Base-by-base conservation (phyloP, 768 basidiomycete genomes). In the Hebeloma cylindrosporum region DNA sequence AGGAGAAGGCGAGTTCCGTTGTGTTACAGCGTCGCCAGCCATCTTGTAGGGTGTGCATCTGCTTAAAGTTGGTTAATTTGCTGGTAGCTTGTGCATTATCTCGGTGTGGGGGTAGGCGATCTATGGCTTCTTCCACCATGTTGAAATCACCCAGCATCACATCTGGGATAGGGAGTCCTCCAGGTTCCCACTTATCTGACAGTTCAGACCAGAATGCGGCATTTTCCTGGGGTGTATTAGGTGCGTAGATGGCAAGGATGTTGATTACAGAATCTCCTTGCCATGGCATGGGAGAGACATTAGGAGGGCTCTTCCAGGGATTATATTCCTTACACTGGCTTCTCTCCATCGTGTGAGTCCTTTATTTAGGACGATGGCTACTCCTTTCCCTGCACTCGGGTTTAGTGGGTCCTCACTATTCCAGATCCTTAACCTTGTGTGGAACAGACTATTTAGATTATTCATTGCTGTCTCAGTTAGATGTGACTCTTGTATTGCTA, bases 81-180 rank as follows among this genome's bases (percentile, higher is more conserved):
- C 52, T 22, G 0, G 43, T 11, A 1, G 35, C 37, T 2, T 14
- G 16, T 0, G 36, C 14, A 17, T 37, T 32, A 26, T 72, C 66
- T 0, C 5, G 0, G 0, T 48, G 44, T 0, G 44, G 28, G 3
- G 72, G 72, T 0, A 68, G 33, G 0, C 67, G 5, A 42, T 75
- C 72, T 0, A 72, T 39, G 0, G 45, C 8, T 2, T 69, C 65
- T 45, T 75, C 69, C 0, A 67, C 63, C 0, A 74, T 18, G 50
- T 77, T 76, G 29, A 68, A 68, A 45, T 77, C 72, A 0, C 72
- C 71, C 0, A 63, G 20, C 40, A 75, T 44, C 0, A 70, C 7
- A 27, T 72, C 61, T 6, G 60, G 64, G 35, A 42, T 52, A 4
- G 39, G 43, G 5, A 43, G 40, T 1, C 16, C 33, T 11, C 14